Base-by-base conservation (phyloP, 2,329 filamentous ascomycete species). In the Colletotrichum sidae region DNA sequence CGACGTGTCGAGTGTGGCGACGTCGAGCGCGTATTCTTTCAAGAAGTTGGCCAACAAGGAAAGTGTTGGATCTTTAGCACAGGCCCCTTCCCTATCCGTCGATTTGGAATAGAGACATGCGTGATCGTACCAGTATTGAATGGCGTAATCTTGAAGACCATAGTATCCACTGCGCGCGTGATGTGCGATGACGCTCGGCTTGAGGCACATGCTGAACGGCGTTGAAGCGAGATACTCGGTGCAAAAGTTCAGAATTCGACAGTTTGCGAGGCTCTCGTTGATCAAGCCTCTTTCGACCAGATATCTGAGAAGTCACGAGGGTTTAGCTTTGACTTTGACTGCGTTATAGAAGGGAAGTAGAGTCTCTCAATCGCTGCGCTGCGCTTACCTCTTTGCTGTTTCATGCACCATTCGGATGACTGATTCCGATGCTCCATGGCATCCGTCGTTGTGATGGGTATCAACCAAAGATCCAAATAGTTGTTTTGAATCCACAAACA, bases 401-500 rank as follows among this genome's bases (percentile, higher is more conserved):
- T 53, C 51, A 8, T 53, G 51, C 3, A 53, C 51, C 41, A 53
- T 53, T 33, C 37, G 37, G 5, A 53, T 15, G 8, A 41, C 37
- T 10, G 13, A 4, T 42, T 53, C 51, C 10, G n/a, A 15, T 38
- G 37, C 8, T 13, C 15, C 33, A 10, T 6, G 11, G 10, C 5
- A 9, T 25, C 15, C 38, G 4, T 42, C 42, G 51, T n/a, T 5
- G 10, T 8, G n/a, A 41, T 53, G 37, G n/a, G 12, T 33, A 8
- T 53, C 51, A 2, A 53, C 51, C 8, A 53, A 17, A 41, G 51
- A 53, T 6, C 51, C 51, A 15, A 38, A 53, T 7, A 53, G 37
- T 12, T 42, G 5, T 15, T 53, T 42, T 9, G n/a, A 17, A 7
- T 41, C 13, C 12, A 42, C 8, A 5, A 41, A 38, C 9, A 25